A percentile compares a stretch with the other conserved stretches of the same genome.
Evolutionary conservation across 352 stramenopile genomes (phyloP).

Genomic region (Phytophthora pisi): DNA sequence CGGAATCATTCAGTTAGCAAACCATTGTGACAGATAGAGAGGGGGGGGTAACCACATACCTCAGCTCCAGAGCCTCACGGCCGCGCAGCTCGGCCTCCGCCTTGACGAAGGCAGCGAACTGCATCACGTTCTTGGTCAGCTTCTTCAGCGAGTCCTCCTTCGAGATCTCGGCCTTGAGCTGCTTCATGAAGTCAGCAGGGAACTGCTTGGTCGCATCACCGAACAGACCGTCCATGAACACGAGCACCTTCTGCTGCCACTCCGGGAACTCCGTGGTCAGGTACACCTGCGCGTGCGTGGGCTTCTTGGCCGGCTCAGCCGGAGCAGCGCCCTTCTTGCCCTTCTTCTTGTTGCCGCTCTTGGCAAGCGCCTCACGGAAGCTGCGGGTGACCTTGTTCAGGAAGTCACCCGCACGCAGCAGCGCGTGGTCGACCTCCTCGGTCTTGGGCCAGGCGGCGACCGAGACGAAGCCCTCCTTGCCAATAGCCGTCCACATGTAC

Average conservation of each 20-base stretch:
- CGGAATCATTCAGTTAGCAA: slow-evolving; percentile 24
- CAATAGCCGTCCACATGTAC: slow-evolving; percentile 93
- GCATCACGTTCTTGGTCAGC: slow-evolving; percentile 96
- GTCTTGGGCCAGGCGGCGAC: slow-evolving; percentile 87
- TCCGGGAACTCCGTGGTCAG: slow-evolving; percentile 83
- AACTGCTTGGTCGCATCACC: slow-evolving; percentile 71
- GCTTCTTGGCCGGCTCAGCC: slow-evolving; percentile 85
- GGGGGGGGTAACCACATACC: slow-evolving; percentile 40
- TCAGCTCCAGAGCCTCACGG: slow-evolving; percentile 92
- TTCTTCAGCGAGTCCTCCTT: slow-evolving; percentile 87
- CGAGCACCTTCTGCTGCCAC: slow-evolving; percentile 87
- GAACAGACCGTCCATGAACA: slow-evolving; percentile 80
- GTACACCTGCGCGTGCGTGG: slow-evolving; percentile 88
- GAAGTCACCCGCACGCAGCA: slow-evolving; percentile 94
- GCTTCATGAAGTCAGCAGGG: slow-evolving; percentile 87
- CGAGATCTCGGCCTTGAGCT: slow-evolving; percentile 77
- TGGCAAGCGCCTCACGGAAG: slow-evolving; percentile 89
- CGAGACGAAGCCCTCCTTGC: slow-evolving; percentile 92
- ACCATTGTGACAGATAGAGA: not conserved
- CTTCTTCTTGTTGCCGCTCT: slow-evolving; percentile 88
- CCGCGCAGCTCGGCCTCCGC: slow-evolving; percentile 92
- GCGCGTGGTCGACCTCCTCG: slow-evolving; percentile 91
- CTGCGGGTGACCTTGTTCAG: slow-evolving; percentile 91
- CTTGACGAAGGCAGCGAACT: slow-evolving; percentile 97
- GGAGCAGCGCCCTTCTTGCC: slow-evolving; percentile 77